phyloP scores from a whole-genome alignment of 345 rosid genomes.

The Gossypium arboreum region DNA sequence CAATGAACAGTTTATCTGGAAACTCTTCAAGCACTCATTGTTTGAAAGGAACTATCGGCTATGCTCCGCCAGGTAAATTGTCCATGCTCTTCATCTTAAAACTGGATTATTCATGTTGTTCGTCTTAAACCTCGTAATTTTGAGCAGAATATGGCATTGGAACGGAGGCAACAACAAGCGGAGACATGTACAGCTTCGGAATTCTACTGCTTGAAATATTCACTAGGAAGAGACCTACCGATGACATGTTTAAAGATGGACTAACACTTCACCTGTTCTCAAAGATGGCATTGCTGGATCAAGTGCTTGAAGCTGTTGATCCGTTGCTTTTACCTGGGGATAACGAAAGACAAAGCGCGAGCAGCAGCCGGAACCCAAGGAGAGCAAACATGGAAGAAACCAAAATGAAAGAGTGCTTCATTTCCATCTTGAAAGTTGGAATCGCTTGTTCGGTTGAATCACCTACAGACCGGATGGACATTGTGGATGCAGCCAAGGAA shows the following conservation, averaged over 20 bases:
- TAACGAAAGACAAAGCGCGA: not conserved
- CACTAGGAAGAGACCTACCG: conserved; percentile 32
- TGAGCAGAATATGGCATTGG: conserved; percentile 39
- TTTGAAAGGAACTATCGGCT: conserved; percentile 36
- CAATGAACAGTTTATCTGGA: not conserved
- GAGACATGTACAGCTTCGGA: conserved; percentile 33
- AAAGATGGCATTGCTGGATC: conserved; percentile 16
- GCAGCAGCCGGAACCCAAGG: not conserved
- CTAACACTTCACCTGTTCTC: conserved; percentile 26
- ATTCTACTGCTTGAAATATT: conserved; percentile 41
- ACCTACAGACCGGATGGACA: conserved; percentile 16
- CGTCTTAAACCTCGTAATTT: not conserved
- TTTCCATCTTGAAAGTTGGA: conserved; percentile 24
- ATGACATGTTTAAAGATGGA: conserved; percentile 25
- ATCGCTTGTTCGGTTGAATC: conserved; percentile 27
- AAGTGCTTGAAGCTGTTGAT: conserved; percentile 11
- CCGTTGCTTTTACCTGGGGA: conserved; percentile 13
- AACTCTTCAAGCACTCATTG: conserved; percentile 29
- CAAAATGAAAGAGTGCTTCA: conserved; percentile 16
- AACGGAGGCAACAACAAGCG: conserved; percentile 28
- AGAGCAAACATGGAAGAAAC: not conserved
- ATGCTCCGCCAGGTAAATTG: conserved; percentile 36
- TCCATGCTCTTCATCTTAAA: not conserved
- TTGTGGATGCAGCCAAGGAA: conserved; percentile 18
- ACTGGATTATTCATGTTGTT: not conserved